Conservation (phyloP, 1,284 basidiomycete species). For the Chalciporus piperatoides region DNA sequence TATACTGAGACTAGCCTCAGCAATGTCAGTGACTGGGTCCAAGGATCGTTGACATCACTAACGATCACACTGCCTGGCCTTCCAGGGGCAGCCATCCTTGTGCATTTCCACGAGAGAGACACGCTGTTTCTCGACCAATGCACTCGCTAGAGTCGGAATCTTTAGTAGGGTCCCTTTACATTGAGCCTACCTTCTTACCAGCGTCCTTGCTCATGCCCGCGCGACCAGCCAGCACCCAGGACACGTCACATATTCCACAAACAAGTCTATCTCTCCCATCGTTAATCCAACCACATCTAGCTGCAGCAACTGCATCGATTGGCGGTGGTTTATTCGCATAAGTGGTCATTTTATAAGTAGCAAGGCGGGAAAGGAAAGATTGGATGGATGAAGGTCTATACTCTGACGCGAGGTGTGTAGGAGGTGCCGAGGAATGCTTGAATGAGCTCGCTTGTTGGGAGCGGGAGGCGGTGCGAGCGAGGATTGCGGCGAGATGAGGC, state of each 20-base stretch:
- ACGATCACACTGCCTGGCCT: slow-evolving; percentile 73
- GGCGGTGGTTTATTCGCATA: slow-evolving; percentile 71
- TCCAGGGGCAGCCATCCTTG: slow-evolving; percentile 80
- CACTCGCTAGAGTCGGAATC: slow-evolving; percentile 44
- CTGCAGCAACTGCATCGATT: slow-evolving; percentile 73
- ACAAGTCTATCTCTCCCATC: slow-evolving; percentile 71
- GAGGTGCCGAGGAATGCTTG: slow-evolving; percentile 27
- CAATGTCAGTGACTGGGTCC: neutral
- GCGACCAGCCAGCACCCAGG: slow-evolving; percentile 66
- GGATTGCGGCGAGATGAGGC: slow-evolving; percentile 64
- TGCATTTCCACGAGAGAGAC: slow-evolving; percentile 61
- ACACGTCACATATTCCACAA: slow-evolving; percentile 63
- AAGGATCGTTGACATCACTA: slow-evolving; percentile 14
- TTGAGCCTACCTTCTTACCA: slow-evolving; percentile 50
- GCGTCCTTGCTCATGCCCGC: slow-evolving; percentile 69
- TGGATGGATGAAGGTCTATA: slow-evolving; percentile 73
- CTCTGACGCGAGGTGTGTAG: slow-evolving; percentile 45
- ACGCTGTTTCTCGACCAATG: slow-evolving; percentile 69
- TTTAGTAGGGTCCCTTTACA: slow-evolving; percentile 16
- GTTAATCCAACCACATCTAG: slow-evolving; percentile 76
- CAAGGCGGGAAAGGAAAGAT: slow-evolving; percentile 66
- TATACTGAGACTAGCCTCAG: slow-evolving; percentile 60
- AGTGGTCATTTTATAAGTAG: slow-evolving; percentile 72
- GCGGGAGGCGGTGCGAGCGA: slow-evolving; percentile 56
- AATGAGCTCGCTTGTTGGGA: slow-evolving; percentile 37